Evolutionary conservation across 352 stramenopile species (phyloP).

Genomic region (Globisporangium echinulatum): DNA sequence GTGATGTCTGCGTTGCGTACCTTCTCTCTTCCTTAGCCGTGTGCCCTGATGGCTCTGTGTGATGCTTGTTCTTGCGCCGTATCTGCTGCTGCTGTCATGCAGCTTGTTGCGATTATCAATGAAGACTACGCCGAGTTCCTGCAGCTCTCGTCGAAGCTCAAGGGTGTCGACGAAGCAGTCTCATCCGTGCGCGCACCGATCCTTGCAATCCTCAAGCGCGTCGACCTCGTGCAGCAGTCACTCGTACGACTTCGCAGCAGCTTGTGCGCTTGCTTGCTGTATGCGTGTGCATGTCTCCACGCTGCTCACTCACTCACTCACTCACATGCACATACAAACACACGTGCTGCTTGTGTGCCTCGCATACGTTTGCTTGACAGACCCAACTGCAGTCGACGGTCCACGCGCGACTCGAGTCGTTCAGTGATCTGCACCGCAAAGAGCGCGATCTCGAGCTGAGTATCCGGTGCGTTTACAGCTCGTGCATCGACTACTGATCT

Average conservation of each 20-base stretch:
- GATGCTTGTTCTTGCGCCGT: background rate
- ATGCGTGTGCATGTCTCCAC: background rate
- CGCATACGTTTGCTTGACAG: slow-evolving; percentile 11
- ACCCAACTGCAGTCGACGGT: slow-evolving; percentile 47
- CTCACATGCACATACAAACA: background rate
- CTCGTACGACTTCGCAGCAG: slow-evolving; percentile 26
- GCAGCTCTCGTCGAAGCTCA: slow-evolving; percentile 83
- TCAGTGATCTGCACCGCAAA: slow-evolving; percentile 34
- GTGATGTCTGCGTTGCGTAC: background rate
- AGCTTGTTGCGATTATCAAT: slow-evolving; percentile 87
- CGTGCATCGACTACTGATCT: no score
- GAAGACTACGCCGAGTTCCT: slow-evolving; percentile 87
- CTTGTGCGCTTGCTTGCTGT: no score
- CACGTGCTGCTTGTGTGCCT: background rate
- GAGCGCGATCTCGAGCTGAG: slow-evolving; percentile 53
- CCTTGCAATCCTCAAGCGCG: slow-evolving; percentile 66
- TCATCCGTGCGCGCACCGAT: slow-evolving; percentile 71
- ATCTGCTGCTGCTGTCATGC: background rate
- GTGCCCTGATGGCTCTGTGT: no score
- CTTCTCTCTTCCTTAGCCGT: background rate
- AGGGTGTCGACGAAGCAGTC: slow-evolving; percentile 81
- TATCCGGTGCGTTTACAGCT: slow-evolving; percentile 25
- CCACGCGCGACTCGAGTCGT: slow-evolving; percentile 36
- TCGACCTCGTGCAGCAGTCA: slow-evolving; percentile 58
- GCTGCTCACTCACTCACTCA: background rate